Evolutionary conservation across 1,284 basidiomycete genomes (phyloP), one percentile per base, ranked within the genome.

Genomic region (Cutaneotrichosporon dermatis): DNA sequence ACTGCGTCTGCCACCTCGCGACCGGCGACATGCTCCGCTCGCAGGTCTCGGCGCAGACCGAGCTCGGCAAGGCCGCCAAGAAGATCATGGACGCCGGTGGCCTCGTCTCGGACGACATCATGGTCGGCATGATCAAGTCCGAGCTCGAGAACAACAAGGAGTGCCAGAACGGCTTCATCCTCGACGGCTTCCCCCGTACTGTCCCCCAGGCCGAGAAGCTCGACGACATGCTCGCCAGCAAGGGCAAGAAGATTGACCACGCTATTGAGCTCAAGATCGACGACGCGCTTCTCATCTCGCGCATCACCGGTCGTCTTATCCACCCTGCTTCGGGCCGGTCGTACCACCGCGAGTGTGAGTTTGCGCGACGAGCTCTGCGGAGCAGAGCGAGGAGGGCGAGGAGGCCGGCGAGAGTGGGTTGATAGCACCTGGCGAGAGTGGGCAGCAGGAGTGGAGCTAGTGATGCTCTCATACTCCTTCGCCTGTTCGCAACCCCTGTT

Each of bases 21-120:
- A 99, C 95, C 36, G 95, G 95, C 42, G 95, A 99, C 82, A 96
- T 99, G 92, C 83, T 99, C 60, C 89, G 95, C 52, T 91, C 94
- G 66, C 93, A 99, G 79, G 93, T 99, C 60, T 72, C 85, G 48
- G 81, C 88, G 76, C 89, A 95, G 81, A 97, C 95, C 5, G 81
- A 85, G 44, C 85, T 99, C 52, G 95, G 95, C 64, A 82, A 89
- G 58, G 85, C 90, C 72, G 95, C 95, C 40, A 98, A 99, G 85
- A 93, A 94, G 80, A 89, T 98, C 78, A 98, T 99, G 91, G 94
- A 98, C 77, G 84, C 86, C 39, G 94, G 95, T 53, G 92, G 89
- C 34, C 86, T 99, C 55, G 93, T 99, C 59, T 84, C 86, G 54
- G 95, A 99, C 77, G 94, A 98, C 65, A 96, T 99, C 76, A 90